These are phyloP conservation scores for Chamaecrista fasciculata DNA, from an alignment of 306 rosid species.

Conservation along the genomic window DNA sequence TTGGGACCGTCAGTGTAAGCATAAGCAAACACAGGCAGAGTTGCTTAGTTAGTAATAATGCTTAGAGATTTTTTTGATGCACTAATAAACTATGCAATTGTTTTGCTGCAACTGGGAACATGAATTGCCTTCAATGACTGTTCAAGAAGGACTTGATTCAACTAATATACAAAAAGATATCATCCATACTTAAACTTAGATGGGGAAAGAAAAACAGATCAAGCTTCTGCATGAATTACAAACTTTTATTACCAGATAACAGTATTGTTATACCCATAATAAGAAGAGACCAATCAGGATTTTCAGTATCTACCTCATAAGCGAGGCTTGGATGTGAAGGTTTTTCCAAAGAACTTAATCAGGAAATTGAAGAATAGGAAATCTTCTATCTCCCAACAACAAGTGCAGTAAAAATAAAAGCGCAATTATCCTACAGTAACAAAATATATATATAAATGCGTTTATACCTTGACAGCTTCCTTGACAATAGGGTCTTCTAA, in stretches of 20 bases:
- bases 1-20: no score
- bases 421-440: not conserved
- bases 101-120: not conserved
- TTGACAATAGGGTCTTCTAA: slow-evolving; percentile 56
- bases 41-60: not conserved
- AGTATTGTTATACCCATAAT: not conserved
- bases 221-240: not conserved
- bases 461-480: slow-evolving; percentile 73
- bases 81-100: not conserved
- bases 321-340: not conserved
- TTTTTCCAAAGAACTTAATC: not conserved
- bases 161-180: not conserved
- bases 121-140: not conserved
- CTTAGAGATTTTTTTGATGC: not conserved
- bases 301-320: not conserved
- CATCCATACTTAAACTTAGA: not conserved
- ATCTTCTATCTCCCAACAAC: not conserved
- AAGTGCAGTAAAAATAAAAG: not conserved
- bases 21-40: no score
- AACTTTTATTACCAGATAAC: not conserved
- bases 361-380: not conserved
- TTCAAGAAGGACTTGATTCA: not conserved
- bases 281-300: not conserved
- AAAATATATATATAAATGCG: not conserved
- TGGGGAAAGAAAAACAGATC: not conserved